Base-by-base conservation (phyloP, 208 protist species). In the Trypanosoma theileri region DNA sequence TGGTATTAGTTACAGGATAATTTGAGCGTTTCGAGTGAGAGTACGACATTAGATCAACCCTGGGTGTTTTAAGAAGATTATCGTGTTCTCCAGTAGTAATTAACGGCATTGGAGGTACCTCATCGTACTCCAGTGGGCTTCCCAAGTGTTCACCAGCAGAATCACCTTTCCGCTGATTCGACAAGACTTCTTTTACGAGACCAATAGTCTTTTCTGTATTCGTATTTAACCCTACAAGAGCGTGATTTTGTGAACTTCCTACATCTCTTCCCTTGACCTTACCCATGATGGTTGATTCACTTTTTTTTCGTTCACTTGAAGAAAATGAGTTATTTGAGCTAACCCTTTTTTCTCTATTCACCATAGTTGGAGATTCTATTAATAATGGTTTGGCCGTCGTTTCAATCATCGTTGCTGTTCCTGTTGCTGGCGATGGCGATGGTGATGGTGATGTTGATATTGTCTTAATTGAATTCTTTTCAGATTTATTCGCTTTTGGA, bases 41-140 rank as follows among this genome's bases (percentile, higher is more conserved):
- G 58, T 31, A 59, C 7, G 66, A 16, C 41, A 81, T 64, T 13
- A 78, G 60, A 67, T 82, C 72, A 40, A 70, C 62, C 6, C 81
- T 73, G 14, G 81, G 81, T 0, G 81, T 83, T 42, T 65, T 73
- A 11, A 80, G 53, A 54, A 86, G 71, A 70, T 81, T 70, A 55
- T 86, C 81, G 35, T 79, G 45, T 52, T 86, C 81, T 24, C 7
- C 28, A 48, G 16, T 4, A 8, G 52, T 45, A 4, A 64, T 42
- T 31, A 68, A 17, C 16, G 50, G 42, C 42, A 59, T 26, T 24
- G 2, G 24, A 35, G 19, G 44, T n/a, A 9, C 17, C 35, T 14
- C 44, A 26, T 63, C 69, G 28, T 56, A 57, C 4, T 56, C 17
- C 14, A 68, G 59, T 28, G 66, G 76, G 21, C 71, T 65, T 6